phyloP scores from a whole-genome alignment of 2,329 filamentous ascomycete species.

The Corniculantispora saksenae region DNA sequence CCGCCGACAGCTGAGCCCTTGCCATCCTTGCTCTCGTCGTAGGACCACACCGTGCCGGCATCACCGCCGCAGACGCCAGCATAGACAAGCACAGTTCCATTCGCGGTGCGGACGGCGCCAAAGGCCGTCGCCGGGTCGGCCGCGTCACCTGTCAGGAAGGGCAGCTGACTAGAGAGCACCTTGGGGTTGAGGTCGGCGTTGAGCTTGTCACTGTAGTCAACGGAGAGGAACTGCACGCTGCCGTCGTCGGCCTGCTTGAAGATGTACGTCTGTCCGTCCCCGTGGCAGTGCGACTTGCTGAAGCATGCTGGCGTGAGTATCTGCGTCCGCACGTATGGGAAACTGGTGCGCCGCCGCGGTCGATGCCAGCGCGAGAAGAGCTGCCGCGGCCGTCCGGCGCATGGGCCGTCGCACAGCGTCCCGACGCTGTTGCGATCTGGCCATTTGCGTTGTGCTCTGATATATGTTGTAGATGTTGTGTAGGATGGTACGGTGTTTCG shows the following conservation, averaged over 20 bases:
- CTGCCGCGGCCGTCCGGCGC: neutral
- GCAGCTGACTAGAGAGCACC: slow-evolving; percentile 58
- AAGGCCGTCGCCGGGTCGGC: slow-evolving; percentile 56
- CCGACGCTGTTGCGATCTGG: neutral
- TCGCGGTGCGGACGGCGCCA: slow-evolving; percentile 64
- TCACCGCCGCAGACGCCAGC: slow-evolving; percentile 68
- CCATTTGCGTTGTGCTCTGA: slow-evolving; percentile 3
- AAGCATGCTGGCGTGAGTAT: slow-evolving; percentile 59
- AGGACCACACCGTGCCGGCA: slow-evolving; percentile 67
- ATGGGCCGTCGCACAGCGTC: slow-evolving; percentile 7
- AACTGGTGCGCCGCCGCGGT: slow-evolving; percentile 42
- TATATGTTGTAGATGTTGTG: neutral
- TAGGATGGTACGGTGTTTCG: neutral
- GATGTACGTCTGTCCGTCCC: slow-evolving; percentile 64
- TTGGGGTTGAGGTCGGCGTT: slow-evolving; percentile 47
- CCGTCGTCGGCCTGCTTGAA: slow-evolving; percentile 56
- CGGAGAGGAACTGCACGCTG: slow-evolving; percentile 56
- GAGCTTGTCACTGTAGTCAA: slow-evolving; percentile 65
- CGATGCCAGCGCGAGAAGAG: neutral
- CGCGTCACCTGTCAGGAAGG: slow-evolving; percentile 57
- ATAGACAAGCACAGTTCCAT: slow-evolving; percentile 72
- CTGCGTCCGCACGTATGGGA: slow-evolving; percentile 78
- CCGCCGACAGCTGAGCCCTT: slow-evolving; percentile 16
- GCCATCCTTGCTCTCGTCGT: slow-evolving; percentile 47
- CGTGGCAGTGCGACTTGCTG: slow-evolving; percentile 41